These are phyloP conservation scores for Mortierella sp. DNA, from an alignment of 371 early-diverging fungal species.

Conservation along the genomic window DNA sequence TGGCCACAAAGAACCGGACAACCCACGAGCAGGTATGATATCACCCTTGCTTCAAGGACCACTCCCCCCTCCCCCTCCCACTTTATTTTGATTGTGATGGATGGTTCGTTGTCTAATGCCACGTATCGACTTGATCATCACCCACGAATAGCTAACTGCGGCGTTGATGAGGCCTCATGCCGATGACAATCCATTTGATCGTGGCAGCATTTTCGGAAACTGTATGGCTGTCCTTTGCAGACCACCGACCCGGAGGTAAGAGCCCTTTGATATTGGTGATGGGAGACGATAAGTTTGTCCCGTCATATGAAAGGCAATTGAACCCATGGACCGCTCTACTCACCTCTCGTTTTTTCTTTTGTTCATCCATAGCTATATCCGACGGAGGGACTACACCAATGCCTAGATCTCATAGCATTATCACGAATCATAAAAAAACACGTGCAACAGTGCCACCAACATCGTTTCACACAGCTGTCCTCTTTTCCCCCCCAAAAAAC, in stretches of 20 bases:
- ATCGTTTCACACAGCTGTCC: no score
- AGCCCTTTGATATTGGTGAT: background rate
- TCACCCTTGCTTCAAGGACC: background rate
- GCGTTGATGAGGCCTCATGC: slow-evolving; percentile 59
- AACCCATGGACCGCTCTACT: no score
- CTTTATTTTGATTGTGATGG: background rate
- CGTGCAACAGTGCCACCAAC: no score
- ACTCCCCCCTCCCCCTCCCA: background rate
- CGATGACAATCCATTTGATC: slow-evolving; percentile 63
- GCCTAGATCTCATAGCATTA: slow-evolving; percentile 9
- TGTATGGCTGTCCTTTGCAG: slow-evolving; percentile 67
- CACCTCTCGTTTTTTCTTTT: background rate
- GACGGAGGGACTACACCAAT: slow-evolving; percentile 36
- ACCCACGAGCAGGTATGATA: slow-evolving; percentile 85
- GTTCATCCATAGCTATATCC: slow-evolving; percentile 30
- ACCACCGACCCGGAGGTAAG: slow-evolving; percentile 67
- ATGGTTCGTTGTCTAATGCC: background rate
- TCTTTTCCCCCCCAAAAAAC: no score
- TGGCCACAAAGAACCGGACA: slow-evolving; percentile 77
- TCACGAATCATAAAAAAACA: no score
- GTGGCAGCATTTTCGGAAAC: slow-evolving; percentile 58
- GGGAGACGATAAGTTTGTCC: background rate
- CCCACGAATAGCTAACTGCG: slow-evolving; percentile 57
- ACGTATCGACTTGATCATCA: slow-evolving; percentile 3
- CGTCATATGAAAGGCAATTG: background rate